phyloP scores from a whole-genome alignment of 176 grass and related monocot genomes.

The Bonia amplexicaulis region DNA sequence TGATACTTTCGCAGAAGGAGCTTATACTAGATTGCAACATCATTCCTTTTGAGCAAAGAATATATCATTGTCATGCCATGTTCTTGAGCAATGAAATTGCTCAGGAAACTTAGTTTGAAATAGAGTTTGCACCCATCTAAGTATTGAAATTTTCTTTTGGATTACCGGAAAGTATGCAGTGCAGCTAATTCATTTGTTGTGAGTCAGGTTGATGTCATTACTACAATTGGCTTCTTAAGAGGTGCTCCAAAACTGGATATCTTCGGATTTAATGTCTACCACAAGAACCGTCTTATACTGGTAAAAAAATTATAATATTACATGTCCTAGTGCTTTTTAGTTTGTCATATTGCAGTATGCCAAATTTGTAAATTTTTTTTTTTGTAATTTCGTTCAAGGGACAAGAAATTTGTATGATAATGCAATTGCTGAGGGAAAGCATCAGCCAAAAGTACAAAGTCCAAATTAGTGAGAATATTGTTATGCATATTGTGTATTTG shows the following conservation, averaged over 20 bases:
- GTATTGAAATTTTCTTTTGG: not conserved
- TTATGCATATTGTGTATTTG: no score
- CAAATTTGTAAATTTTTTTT: not conserved
- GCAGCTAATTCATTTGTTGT: slow-evolving; percentile 12
- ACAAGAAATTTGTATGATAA: slow-evolving; percentile 1
- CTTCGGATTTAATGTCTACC: slow-evolving; percentile 70
- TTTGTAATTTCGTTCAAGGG: not conserved
- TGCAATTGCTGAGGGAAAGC: no score
- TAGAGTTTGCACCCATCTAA: not conserved
- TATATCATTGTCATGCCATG: not conserved
- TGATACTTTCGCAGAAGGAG: not conserved
- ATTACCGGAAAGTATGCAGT: not conserved
- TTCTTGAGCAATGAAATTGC: no score
- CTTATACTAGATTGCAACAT: not conserved
- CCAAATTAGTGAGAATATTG: not conserved
- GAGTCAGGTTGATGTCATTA: slow-evolving; percentile 49
- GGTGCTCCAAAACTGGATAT: slow-evolving; percentile 60
- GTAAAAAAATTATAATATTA: slow-evolving; percentile 25
- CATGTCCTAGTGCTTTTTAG: slow-evolving; percentile 3
- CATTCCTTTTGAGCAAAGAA: not conserved
- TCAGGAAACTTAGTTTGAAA: no score
- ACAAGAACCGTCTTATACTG: slow-evolving; percentile 71
- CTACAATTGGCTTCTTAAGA: slow-evolving; percentile 65
- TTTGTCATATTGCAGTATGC: not conserved
- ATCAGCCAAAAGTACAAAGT: no score